Conservation (phyloP, 2,329 filamentous ascomycete species). For the Epichloe amarillans region DNA sequence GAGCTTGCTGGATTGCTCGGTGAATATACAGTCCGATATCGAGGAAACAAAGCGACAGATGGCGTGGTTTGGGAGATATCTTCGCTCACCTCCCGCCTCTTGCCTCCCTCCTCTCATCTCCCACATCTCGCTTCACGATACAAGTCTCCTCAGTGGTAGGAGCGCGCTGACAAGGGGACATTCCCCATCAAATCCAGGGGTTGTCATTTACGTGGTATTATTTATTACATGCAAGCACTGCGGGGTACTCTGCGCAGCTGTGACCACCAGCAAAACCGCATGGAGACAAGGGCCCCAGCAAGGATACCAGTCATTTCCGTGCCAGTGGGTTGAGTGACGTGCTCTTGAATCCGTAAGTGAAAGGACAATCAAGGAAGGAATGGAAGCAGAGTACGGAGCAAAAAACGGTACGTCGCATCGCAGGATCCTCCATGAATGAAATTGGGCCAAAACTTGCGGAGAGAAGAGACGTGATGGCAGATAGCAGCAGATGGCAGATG, state of each 20-base stretch:
- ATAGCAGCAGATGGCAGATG: neutral
- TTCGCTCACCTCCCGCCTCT: neutral
- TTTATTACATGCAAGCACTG: neutral
- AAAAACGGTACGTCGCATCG: neutral
- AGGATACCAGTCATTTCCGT: no score
- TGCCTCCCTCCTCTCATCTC: neutral
- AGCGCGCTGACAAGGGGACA: no score
- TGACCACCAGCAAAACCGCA: neutral
- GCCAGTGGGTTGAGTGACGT: no score
- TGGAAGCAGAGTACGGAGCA: neutral
- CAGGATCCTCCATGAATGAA: neutral
- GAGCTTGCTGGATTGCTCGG: neutral
- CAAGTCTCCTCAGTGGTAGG: no score
- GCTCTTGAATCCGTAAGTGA: no score
- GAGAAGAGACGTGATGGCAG: constrained; percentile 2
- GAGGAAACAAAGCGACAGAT: no score
- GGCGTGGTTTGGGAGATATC: neutral
- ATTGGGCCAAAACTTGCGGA: neutral
- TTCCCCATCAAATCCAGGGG: neutral
- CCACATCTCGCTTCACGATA: neutral
- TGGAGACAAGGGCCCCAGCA: neutral
- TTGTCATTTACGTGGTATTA: neutral
- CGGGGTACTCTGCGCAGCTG: neutral
- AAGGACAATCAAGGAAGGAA: neutral
- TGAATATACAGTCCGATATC: neutral